A percentile compares a stretch with the other conserved stretches of the same genome.
phyloP scores from a whole-genome alignment of 768 basidiomycete species.

The Boletus coccyginus region DNA sequence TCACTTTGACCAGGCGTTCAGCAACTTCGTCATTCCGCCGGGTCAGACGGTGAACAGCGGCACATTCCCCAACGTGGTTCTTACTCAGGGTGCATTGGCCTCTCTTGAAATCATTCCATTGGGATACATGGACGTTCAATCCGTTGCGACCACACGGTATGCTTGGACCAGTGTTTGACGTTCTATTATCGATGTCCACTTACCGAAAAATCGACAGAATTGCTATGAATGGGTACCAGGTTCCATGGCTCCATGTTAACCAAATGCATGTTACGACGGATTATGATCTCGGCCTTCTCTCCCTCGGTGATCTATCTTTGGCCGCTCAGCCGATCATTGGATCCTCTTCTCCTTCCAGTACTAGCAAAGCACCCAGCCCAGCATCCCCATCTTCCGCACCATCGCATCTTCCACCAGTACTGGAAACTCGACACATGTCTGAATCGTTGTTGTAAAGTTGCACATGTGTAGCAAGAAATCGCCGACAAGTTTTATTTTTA shows the following conservation, averaged over 20 bases:
- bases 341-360: neutral
- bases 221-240: conserved; percentile 53
- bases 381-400: neutral
- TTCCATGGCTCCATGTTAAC: conserved; percentile 64
- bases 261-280: conserved; percentile 52
- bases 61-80: conserved; percentile 50
- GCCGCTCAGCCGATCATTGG: conserved; percentile 13
- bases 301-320: conserved; percentile 17
- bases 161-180: conserved; percentile 7
- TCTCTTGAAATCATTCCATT: conserved; percentile 59
- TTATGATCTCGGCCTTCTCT: conserved; percentile 33
- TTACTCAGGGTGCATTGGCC: conserved; percentile 55
- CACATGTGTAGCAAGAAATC: neutral
- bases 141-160: conserved; percentile 43
- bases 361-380: neutral
- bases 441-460: neutral
- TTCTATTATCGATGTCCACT: neutral
- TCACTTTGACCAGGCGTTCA: conserved; percentile 54
- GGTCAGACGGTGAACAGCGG: conserved; percentile 63
- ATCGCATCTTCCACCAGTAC: neutral
- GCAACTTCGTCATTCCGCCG: conserved; percentile 53
- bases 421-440: conserved; percentile 8
- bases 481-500: neutral
- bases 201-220: conserved; percentile 27
- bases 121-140: conserved; percentile 50